Evolutionary conservation across 345 rosid species (phyloP), one percentile per base, ranked within the genome.

Genomic region (Syzygium aqueum): DNA sequence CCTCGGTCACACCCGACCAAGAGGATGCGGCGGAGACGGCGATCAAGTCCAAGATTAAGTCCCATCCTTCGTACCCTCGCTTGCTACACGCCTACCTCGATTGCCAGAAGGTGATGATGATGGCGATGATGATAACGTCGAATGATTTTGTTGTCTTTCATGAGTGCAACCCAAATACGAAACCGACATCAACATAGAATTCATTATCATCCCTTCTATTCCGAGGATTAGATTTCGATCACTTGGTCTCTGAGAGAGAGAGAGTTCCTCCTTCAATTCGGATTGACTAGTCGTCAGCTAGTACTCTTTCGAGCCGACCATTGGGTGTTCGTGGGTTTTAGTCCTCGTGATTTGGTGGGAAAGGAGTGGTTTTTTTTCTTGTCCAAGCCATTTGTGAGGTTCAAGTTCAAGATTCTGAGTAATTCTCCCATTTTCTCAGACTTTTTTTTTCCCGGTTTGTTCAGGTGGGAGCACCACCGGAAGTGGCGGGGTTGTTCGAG

Each of bases 381-480:
- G 12, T 73, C 25, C 49, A 73, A 73, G 25, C 27, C 5, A 40
- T 57, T 85, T 53, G 61, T 19, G 56, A 67, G 28, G 22, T 13
- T 33, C 25, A 28, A 84, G n/a, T 51, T 73, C 49, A 33, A 33
- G 53, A 77, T 77, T 23, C 37, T 50, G 67, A 30, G 23, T 57
- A 11, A 49, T 85, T 23, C 43, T 15, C 12, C 80, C 80, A 73
- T 80, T 52, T 52, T 59, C 25, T 80, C 27, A 50, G 17, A 22
- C 85, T 40, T 84, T 43, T 33, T n/a, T n/a, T 51, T 40, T 51
- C 65, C n/a, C 83, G 65, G 53, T 6, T 51, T 21, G 40, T 85
- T 43, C 54, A 97, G 99, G 98, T 96, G 6, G 99, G 99, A 51
- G 99, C 99, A 27, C 96, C 98, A 27, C 94, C 96, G 90, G 98